Base-by-base conservation (phyloP, 768 basidiomycete genomes). In the Tubosaeta sp. region DNA sequence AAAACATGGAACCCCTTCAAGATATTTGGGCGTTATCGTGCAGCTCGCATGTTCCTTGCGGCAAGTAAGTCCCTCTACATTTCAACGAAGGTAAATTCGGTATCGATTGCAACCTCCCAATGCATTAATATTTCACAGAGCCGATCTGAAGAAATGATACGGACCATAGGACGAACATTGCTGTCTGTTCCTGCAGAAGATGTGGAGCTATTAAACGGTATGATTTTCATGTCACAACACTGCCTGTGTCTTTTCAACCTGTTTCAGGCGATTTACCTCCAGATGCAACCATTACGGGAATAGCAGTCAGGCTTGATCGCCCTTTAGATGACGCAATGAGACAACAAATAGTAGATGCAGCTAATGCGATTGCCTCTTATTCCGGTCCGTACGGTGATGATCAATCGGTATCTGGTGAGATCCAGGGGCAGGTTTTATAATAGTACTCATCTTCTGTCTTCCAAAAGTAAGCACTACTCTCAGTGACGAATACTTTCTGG, bases 1-100 rank as follows among this genome's bases (percentile, higher is more conserved):
- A 54, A 50, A 45, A 35, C 58, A 5, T 25, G 9, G n/a, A 60
- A 54, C 4, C 53, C 46, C 5, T 1, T 51, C 12, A 61, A 57
- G 33, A 0, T 2, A 0, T n/a, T 43, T 43, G 16, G 35, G 0
- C 32, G 54, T 10, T 50, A 57, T 45, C 58, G 55, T 17, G 47
- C 54, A 2, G 19, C 25, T 11, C 53, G 27, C 4, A 16, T 53
- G 22, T 52, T 60, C n/a, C 10, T 47, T 8, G 44, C 13, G 17
- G 50, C 55, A 8, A 56, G 52, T 2, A 41, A 35, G 26, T 17
- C 6, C 12, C 45, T 59, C 25, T 59, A 50, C 32, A 0, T 0
- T 26, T 6, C 6, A 35, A 59, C 55, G 5, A 56, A 12, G 48
- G 59, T 61, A 42, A 48, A 2, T n/a, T 3, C 1, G 13, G 33